A percentile compares a stretch with the other conserved stretches of the same genome.
Evolutionary conservation across 2,329 filamentous ascomycete genomes (phyloP).

Genomic region (Lecanicillium sp.): DNA sequence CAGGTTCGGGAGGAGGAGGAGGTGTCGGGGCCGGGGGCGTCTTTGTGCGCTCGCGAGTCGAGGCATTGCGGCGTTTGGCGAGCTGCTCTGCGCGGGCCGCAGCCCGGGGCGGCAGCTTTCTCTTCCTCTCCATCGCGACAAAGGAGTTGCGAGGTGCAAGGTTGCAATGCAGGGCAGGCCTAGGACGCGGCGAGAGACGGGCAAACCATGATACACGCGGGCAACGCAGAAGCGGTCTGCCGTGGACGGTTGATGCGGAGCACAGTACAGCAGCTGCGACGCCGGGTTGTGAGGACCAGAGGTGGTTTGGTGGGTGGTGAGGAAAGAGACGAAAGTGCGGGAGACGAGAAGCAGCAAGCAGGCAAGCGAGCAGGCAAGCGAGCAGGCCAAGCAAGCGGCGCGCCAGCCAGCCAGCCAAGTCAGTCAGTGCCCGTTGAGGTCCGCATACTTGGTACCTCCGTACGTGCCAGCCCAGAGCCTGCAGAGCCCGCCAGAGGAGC

Average conservation of each 20-base stretch:
- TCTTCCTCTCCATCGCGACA: slow-evolving; percentile 54
- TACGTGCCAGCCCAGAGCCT: no score
- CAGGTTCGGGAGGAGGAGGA: slow-evolving; percentile 31
- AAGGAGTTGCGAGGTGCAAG: neutral
- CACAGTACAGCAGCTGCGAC: neutral
- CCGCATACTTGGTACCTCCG: no score
- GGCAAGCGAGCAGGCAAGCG: no score
- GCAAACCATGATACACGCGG: slow-evolving; percentile 11
- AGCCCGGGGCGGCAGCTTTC: slow-evolving; percentile 58
- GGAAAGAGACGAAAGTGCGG: neutral
- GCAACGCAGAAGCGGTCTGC: slow-evolving; percentile 11
- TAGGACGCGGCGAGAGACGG: slow-evolving; percentile 10
- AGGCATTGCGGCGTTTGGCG: slow-evolving; percentile 54
- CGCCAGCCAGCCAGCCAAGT: neutral
- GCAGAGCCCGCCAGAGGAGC: no score
- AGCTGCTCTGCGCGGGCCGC: slow-evolving; percentile 54
- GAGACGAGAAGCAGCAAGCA: neutral
- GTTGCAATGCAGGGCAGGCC: slow-evolving; percentile 5
- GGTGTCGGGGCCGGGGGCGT: slow-evolving; percentile 43
- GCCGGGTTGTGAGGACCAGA: neutral
- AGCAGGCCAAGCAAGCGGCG: no score
- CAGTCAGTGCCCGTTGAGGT: slow-evolving; percentile 7
- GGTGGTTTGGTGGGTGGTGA: no score
- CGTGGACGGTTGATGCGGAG: slow-evolving; percentile 1
- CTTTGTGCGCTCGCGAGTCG: slow-evolving; percentile 46